Conservation (phyloP, 768 basidiomycete genomes). For the Boletus speciosus region DNA sequence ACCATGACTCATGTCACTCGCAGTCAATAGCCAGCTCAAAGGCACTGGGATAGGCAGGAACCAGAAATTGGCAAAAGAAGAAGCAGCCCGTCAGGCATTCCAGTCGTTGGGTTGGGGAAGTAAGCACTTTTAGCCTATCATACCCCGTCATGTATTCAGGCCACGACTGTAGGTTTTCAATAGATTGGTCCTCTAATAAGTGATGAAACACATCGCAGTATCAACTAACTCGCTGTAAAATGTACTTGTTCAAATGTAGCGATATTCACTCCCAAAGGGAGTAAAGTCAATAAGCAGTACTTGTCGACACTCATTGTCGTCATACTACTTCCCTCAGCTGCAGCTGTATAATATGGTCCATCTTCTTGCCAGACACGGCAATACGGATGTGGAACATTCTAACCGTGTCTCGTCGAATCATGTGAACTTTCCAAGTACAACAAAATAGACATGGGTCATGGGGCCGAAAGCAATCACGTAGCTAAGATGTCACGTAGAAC, state of each 20-base stretch:
- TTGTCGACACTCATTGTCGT: no score
- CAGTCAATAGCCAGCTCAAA: constrained; percentile 50
- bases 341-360: neutral
- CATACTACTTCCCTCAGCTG: no score
- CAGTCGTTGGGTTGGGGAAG: constrained; percentile 50
- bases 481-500: neutral
- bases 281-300: no score
- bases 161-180: constrained; percentile 11
- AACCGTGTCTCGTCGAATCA: neutral
- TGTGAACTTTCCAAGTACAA: neutral
- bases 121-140: constrained; percentile 6
- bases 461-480: neutral
- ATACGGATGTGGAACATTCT: neutral
- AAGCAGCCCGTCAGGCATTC: constrained; percentile 61
- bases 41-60: constrained; percentile 54
- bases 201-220: neutral
- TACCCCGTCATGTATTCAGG: neutral
- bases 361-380: neutral
- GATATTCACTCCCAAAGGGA: neutral
- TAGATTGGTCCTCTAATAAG: neutral
- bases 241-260: constrained; percentile 3
- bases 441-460: neutral
- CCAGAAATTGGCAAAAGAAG: constrained; percentile 66
- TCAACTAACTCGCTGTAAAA: neutral
- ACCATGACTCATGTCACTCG: neutral